Base-by-base conservation (phyloP, 495 filamentous ascomycete genomes). In the Geopyxis carbonaria region DNA sequence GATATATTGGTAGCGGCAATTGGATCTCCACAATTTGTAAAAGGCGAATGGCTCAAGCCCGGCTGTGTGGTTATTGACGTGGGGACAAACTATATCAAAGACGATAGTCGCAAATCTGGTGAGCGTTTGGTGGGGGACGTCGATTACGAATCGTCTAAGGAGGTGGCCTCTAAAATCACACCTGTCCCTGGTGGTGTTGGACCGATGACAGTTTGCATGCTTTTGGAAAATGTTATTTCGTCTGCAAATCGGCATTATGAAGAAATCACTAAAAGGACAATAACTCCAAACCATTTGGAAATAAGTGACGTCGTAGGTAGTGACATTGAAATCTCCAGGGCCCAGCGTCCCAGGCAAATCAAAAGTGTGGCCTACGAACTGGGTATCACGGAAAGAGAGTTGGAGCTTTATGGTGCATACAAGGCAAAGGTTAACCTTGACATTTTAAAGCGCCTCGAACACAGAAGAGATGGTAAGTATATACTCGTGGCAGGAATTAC, bases 181-280 rank as follows among this genome's bases (percentile, higher is more conserved):
- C 89, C 89, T 2, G 89, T 97, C 23, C 89, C 91, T 1, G 89
- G 89, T 43, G 89, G 89, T 55, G 89, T 95, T 42, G 89, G 89
- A 2, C 89, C 89, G 25, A 95, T 95, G 86, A 97, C 89, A 9
- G 84, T 97, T 37, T 89, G 89, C 22, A 95, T 95, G 79, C 68
- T 97, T 13, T 57, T 97, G 43, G 77, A 93, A 59, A 97, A 97
- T 55, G 85, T 95, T 18, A 78, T 95, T 25, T 72, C 80, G 45
- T 70, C 85, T 15, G 76, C 87, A 21, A 78, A 75, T 20, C 62
- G 67, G 34, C 85, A 78, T 56, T 89, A 92, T 45, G 80, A 89
- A 24, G 69, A 70, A 40, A 79, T 86, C 53, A 84, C 78, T 53
- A 64, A 76, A 37, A 66, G 87, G 22, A 70, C 70, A 31, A 78